Percentiles rank a stretch among this genome's conserved stretches.
Conservation (phyloP, 768 basidiomycete species). For the Lentinus brumalis region DNA sequence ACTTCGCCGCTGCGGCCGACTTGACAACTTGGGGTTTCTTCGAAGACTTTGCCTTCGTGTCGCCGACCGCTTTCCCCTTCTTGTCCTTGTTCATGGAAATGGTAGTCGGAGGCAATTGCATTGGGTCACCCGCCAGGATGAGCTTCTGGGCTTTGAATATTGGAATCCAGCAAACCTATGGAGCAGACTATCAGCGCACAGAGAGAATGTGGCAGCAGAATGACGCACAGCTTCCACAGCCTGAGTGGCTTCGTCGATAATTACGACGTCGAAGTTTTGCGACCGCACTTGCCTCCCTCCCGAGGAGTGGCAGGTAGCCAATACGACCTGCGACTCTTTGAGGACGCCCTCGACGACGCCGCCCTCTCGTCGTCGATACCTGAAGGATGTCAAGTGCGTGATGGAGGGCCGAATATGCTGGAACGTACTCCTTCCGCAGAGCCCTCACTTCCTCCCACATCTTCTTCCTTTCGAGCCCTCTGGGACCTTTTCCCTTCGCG, state of each 20-base stretch:
- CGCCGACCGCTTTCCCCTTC: slow-evolving; percentile 9
- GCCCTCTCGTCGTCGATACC: slow-evolving; percentile 87
- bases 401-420: background rate
- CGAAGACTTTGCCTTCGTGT: background rate
- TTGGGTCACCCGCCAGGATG: slow-evolving; percentile 91
- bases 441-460: slow-evolving; percentile 87
- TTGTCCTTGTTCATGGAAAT: slow-evolving; percentile 57
- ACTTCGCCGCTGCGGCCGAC: background rate
- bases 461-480: slow-evolving; percentile 75
- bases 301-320: slow-evolving; percentile 94
- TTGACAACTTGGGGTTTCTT: background rate
- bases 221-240: slow-evolving; percentile 84
- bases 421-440: slow-evolving; percentile 83
- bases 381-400: slow-evolving; percentile 30
- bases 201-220: background rate
- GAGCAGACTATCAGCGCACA: background rate
- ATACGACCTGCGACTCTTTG: slow-evolving; percentile 59
- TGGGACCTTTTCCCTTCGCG: slow-evolving; percentile 67
- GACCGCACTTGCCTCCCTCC: slow-evolving; percentile 81
- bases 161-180: slow-evolving; percentile 91
- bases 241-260: slow-evolving; percentile 98
- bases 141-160: slow-evolving; percentile 90
- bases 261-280: slow-evolving; percentile 84
- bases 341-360: slow-evolving; percentile 78
- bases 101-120: slow-evolving; percentile 94